A percentile compares a stretch with the other conserved stretches of the same genome.
phyloP scores from a whole-genome alignment of 148 eudicot species.

The Rhododendron mucronatum region DNA sequence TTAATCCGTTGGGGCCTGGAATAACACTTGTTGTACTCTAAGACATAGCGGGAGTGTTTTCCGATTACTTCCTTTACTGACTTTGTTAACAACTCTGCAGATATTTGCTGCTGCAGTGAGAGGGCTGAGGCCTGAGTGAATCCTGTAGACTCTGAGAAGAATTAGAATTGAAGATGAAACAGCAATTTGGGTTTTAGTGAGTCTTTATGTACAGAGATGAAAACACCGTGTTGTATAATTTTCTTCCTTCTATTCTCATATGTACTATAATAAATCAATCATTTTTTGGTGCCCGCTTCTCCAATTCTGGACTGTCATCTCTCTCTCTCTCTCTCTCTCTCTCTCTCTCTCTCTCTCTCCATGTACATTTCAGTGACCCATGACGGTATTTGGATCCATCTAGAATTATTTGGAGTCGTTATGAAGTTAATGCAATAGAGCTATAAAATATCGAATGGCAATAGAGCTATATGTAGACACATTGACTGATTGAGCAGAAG shows the following conservation, averaged over 20 bases:
- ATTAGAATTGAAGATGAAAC: background rate
- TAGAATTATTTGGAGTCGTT: background rate
- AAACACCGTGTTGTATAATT: background rate
- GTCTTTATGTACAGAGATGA: background rate
- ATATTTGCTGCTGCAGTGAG: conserved; percentile 12
- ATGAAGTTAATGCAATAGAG: background rate
- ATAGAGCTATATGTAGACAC: background rate
- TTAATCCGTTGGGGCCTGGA: background rate
- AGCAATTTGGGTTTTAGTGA: background rate
- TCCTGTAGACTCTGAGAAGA: background rate
- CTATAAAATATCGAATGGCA: background rate
- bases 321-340: background rate
- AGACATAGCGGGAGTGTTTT: background rate
- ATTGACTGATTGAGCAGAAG: background rate
- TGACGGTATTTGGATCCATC: background rate
- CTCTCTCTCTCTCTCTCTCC: background rate
- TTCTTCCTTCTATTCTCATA: background rate
- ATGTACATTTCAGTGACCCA: background rate
- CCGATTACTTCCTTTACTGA: background rate
- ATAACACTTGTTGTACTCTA: background rate
- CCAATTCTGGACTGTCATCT: background rate
- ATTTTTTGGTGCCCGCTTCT: background rate
- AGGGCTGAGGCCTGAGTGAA: conserved; percentile 11
- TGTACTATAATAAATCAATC: background rate
- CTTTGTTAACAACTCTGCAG: background rate